Evolutionary conservation across 2,329 filamentous ascomycete genomes (phyloP), one percentile per base, ranked within the genome.

Genomic region (Colletotrichum camelliae): DNA sequence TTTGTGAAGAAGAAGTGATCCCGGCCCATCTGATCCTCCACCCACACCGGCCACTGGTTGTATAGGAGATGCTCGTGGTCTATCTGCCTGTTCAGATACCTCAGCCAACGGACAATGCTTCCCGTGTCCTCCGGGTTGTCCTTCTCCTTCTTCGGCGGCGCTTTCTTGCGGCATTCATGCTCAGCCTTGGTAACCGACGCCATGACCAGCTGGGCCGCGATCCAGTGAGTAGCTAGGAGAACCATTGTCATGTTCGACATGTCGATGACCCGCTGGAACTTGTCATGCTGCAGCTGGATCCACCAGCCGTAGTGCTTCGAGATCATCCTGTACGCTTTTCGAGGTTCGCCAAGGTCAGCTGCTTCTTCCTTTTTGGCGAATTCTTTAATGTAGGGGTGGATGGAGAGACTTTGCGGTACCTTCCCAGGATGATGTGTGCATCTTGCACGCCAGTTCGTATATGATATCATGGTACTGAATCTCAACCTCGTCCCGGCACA

Each of bases 1-100:
- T 78, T 84, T 8, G 87, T 87, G 80, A 91, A 91, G 74, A 85
- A 88, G 0, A 80, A 79, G n/a, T 83, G 76, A 67, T 91, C 87
- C 57, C 77, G 77, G 9, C 87, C 85, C 67, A 91, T 80, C 82
- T 89, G 87, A 70, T 84, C 83, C 78, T 90, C 87, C 5, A 91
- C 89, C 90, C 89, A 91, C 79, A 84, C 73, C 18, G 89, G 89
- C 89, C 88, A 91, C 77, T 84, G 82, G 71, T 91, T 91, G 76
- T 89, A 89, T 27, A 78, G 77, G 66, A 81, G 81, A 70, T 90
- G 85, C 77, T 87, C 85, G 37, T 80, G 81, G 74, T 87, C 86
- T 21, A 91, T 83, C 75, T 86, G 83, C 13, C 82, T 79, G 79
- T 91, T 91, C 39, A 90, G 83, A 70, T 88, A 83, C 78, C 83